These are phyloP conservation scores for Tricholoma terreum DNA, from an alignment of 768 basidiomycete genomes.

Conservation along the genomic window DNA sequence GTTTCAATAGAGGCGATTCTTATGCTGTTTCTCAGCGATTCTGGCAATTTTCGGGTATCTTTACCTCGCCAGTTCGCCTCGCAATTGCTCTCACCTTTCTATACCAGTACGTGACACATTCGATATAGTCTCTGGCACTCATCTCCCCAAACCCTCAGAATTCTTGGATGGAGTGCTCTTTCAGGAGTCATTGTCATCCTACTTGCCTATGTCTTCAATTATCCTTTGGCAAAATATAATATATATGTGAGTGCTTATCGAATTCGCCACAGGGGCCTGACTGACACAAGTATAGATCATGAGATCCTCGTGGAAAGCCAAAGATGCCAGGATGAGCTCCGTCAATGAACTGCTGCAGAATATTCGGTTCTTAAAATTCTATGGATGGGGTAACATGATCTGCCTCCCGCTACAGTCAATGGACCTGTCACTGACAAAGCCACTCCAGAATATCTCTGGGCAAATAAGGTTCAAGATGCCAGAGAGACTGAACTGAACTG, in stretches of 20 bases:
- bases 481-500: conserved; percentile 64
- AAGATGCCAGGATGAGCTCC: conserved; percentile 64
- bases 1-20: conserved; percentile 53
- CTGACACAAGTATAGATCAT: conserved; percentile 40
- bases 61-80: conserved; percentile 59
- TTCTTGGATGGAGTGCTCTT: conserved; percentile 77
- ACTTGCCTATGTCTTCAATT: conserved; percentile 60
- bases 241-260: conserved; percentile 45
- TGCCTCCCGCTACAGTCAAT: background rate
- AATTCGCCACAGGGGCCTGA: background rate
- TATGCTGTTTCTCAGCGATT: conserved; percentile 70
- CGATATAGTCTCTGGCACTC: background rate
- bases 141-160: conserved; percentile 32
- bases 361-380: conserved; percentile 70
- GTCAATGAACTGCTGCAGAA: conserved; percentile 79
- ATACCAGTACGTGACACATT: conserved; percentile 50
- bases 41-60: conserved; percentile 69
- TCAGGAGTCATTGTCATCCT: conserved; percentile 66
- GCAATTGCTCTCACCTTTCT: conserved; percentile 67
- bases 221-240: conserved; percentile 64
- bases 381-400: conserved; percentile 61
- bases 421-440: background rate
- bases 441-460: conserved; percentile 56
- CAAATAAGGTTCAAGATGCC: conserved; percentile 45
- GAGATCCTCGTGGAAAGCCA: conserved; percentile 55